These are phyloP conservation scores for Diaporthe citri DNA, from an alignment of 2,329 filamentous ascomycete genomes.

Conservation along the genomic window DNA sequence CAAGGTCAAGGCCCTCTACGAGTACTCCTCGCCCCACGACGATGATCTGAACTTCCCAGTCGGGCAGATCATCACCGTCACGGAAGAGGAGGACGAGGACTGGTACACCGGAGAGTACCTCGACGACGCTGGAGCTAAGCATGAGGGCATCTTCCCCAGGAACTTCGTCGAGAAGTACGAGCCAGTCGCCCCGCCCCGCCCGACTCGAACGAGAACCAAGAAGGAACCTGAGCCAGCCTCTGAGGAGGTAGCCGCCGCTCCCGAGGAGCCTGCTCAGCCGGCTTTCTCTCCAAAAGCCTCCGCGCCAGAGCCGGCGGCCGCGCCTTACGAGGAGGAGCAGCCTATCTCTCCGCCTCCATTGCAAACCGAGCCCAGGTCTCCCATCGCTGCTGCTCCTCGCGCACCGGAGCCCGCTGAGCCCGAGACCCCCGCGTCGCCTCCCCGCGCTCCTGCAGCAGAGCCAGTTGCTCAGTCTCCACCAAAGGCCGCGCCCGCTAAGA, in stretches of 20 bases:
- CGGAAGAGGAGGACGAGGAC: slow-evolving; percentile 90
- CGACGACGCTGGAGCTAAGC: slow-evolving; percentile 79
- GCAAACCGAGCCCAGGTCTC: slow-evolving; percentile 44
- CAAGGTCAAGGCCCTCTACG: slow-evolving; percentile 96
- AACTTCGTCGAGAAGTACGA: slow-evolving; percentile 99
- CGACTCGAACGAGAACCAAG: slow-evolving; percentile 78
- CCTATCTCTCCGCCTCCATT: slow-evolving; percentile 49
- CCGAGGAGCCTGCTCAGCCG: slow-evolving; percentile 45
- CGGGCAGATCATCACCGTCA: slow-evolving; percentile 94
- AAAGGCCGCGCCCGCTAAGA: slow-evolving; percentile 54
- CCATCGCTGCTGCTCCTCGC: slow-evolving; percentile 49
- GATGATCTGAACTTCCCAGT: slow-evolving; percentile 90
- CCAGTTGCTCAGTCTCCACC: slow-evolving; percentile 46
- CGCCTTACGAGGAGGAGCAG: slow-evolving; percentile 51
- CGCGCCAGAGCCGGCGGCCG: slow-evolving; percentile 52
- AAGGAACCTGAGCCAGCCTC: slow-evolving; percentile 61
- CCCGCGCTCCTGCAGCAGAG: slow-evolving; percentile 40
- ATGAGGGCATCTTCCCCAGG: slow-evolving; percentile 90
- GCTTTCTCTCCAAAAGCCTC: slow-evolving; percentile 43
- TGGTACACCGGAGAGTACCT: slow-evolving; percentile 94
- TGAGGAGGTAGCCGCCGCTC: slow-evolving; percentile 42
- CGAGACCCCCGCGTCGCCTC: slow-evolving; percentile 51
- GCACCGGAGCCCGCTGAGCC: slow-evolving; percentile 55
- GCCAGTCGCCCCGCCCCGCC: slow-evolving; percentile 88
- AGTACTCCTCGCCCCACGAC: slow-evolving; percentile 92